Conservation (phyloP, 106 monocot genomes). For the Dendrobium nobile region DNA sequence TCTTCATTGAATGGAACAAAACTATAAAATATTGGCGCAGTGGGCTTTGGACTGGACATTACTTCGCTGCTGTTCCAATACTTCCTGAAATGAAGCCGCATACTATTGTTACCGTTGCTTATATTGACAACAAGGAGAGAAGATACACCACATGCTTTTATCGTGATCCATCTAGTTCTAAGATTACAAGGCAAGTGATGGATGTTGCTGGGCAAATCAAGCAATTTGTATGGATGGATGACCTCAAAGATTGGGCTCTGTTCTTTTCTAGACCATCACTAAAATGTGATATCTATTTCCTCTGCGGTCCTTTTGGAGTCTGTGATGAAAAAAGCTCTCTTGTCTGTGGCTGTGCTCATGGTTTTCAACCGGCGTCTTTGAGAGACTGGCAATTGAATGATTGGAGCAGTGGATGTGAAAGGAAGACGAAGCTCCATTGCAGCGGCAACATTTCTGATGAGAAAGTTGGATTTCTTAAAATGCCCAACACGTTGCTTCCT, state of each 20-base stretch:
- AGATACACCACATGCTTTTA: slow-evolving; percentile 3
- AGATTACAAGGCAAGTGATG: slow-evolving; percentile 9
- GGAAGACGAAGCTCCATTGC: slow-evolving; percentile 17
- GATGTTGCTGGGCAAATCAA: slow-evolving; percentile 36
- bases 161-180: not conserved
- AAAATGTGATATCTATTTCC: slow-evolving; percentile 31
- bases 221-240: slow-evolving; percentile 20
- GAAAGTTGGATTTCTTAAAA: not conserved
- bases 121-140: slow-evolving; percentile 2
- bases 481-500: slow-evolving; percentile 4
- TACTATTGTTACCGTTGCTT: not conserved
- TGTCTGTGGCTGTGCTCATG: slow-evolving; percentile 37
- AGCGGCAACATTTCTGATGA: not conserved
- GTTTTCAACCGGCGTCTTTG: slow-evolving; percentile 19
- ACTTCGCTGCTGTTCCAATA: slow-evolving; percentile 3
- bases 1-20: slow-evolving; percentile 2
- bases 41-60: slow-evolving; percentile 4
- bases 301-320: slow-evolving; percentile 46
- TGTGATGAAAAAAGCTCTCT: slow-evolving; percentile 23
- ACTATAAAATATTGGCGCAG: slow-evolving; percentile 2
- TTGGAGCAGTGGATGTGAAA: slow-evolving; percentile 31
- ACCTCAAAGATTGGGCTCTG: slow-evolving; percentile 11
- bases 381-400: slow-evolving; percentile 31
- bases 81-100: slow-evolving; percentile 3
- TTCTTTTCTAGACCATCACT: slow-evolving; percentile 16